Conservation (phyloP, 2,329 filamentous ascomycete species). For the Claviceps cyperi region DNA sequence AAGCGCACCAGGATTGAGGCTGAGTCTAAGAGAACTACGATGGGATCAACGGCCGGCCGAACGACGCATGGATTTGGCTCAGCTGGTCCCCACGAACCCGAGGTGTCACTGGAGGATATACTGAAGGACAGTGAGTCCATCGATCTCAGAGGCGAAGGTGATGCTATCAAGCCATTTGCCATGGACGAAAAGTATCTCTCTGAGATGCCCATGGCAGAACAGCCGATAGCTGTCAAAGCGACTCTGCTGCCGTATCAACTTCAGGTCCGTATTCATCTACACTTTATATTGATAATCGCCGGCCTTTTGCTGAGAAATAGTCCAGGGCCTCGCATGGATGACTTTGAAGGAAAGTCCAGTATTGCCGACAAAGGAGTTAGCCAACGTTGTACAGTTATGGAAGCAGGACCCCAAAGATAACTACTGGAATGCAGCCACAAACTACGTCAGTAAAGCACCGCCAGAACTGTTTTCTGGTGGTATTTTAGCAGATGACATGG, state of each 20-base stretch:
- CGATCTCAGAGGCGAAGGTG: slow-evolving; percentile 48
- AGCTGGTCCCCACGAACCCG: slow-evolving; percentile 16
- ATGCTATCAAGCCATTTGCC: slow-evolving; percentile 56
- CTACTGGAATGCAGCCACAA: slow-evolving; percentile 48
- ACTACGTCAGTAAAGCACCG: slow-evolving; percentile 41
- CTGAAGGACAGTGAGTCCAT: slow-evolving; percentile 52
- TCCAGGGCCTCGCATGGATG: slow-evolving; percentile 69
- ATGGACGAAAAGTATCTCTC: slow-evolving; percentile 55
- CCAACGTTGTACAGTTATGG: slow-evolving; percentile 63
- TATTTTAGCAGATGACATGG: slow-evolving; percentile 83
- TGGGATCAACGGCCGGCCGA: slow-evolving; percentile 24
- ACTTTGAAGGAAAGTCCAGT: slow-evolving; percentile 57
- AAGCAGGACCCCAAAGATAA: slow-evolving; percentile 32
- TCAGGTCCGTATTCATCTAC: slow-evolving; percentile 25
- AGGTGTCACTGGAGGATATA: slow-evolving; percentile 45
- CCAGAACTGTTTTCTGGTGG: slow-evolving; percentile 63
- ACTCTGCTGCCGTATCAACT: slow-evolving; percentile 66
- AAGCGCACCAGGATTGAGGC: slow-evolving; percentile 40
- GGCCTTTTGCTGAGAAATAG: slow-evolving; percentile 9
- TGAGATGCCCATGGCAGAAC: slow-evolving; percentile 56
- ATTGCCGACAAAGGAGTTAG: slow-evolving; percentile 42
- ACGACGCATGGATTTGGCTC: slow-evolving; percentile 23
- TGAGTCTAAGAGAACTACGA: slow-evolving; percentile 33
- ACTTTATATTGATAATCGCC: not conserved
- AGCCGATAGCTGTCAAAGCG: slow-evolving; percentile 51